A percentile compares a stretch with the other conserved stretches of the same genome.
phyloP scores from a whole-genome alignment of 371 early-diverging fungal species.

The Mortierella sp. region DNA sequence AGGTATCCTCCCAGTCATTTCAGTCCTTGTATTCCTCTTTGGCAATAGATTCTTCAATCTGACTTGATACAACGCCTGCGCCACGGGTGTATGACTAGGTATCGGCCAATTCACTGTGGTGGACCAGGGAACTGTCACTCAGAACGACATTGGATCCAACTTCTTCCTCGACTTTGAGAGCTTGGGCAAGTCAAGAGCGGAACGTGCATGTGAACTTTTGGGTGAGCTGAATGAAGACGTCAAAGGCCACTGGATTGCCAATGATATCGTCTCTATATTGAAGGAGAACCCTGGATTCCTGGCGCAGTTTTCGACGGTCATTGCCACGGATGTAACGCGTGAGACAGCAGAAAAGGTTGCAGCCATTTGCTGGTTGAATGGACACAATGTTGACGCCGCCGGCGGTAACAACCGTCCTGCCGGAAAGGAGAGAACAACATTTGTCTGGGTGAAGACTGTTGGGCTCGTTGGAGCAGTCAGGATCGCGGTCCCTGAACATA shows the following conservation, averaged over 20 bases:
- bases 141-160: conserved; percentile 82
- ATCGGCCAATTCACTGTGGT: conserved; percentile 88
- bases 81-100: conserved; percentile 61
- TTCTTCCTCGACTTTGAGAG: conserved; percentile 84
- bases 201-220: conserved; percentile 72
- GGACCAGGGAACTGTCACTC: conserved; percentile 73
- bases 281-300: conserved; percentile 70
- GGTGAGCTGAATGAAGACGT: conserved; percentile 91
- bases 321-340: conserved; percentile 75
- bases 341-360: conserved; percentile 65
- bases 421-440: conserved; percentile 60
- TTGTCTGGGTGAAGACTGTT: conserved; percentile 75
- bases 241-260: conserved; percentile 58
- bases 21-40: background rate
- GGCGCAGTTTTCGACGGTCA: conserved; percentile 74
- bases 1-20: conserved; percentile 62
- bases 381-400: conserved; percentile 2
- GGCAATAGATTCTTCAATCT: background rate
- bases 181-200: conserved; percentile 74
- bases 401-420: conserved; percentile 7
- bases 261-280: conserved; percentile 57
- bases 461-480: conserved; percentile 83
- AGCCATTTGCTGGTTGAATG: conserved; percentile 63
- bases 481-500: conserved; percentile 79
- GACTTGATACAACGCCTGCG: background rate